Percentiles rank a stretch among this genome's conserved stretches.
Evolutionary conservation across 352 stramenopile species (phyloP).

Genomic region (Vaucheria bursata): DNA sequence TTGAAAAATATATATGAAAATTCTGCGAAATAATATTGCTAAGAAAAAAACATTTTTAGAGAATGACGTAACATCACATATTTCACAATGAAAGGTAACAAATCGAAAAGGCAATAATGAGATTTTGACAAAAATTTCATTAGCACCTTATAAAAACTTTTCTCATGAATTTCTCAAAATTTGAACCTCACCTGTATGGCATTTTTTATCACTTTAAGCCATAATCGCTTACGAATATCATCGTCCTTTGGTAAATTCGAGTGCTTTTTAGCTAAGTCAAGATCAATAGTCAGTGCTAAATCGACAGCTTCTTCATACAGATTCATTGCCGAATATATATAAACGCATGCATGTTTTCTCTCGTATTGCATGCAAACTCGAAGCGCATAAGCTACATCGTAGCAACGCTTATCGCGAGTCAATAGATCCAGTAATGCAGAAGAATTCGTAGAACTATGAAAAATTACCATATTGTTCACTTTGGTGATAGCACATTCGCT

Average conservation of each 20-base stretch:
- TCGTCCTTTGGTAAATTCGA: slow-evolving; percentile 63
- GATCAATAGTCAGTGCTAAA: slow-evolving; percentile 49
- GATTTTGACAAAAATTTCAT: slow-evolving; percentile 73
- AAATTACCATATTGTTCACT: background rate
- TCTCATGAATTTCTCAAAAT: no score
- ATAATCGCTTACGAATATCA: slow-evolving; percentile 71
- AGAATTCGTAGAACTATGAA: no score
- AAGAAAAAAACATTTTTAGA: no score
- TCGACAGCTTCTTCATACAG: slow-evolving; percentile 77
- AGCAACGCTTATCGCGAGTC: slow-evolving; percentile 24
- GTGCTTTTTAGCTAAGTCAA: slow-evolving; percentile 85
- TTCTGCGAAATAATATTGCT: no score
- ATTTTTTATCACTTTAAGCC: slow-evolving; percentile 81
- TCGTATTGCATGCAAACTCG: slow-evolving; percentile 79
- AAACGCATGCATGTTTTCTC: slow-evolving; percentile 80
- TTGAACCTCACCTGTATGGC: slow-evolving; percentile 73
- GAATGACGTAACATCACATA: no score
- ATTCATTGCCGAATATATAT: slow-evolving; percentile 84
- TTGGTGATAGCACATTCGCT: background rate
- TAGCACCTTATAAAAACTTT: slow-evolving; percentile 65
- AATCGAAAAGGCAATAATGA: slow-evolving; percentile 17
- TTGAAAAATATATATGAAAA: no score
- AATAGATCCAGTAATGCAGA: slow-evolving; percentile 26
- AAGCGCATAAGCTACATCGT: slow-evolving; percentile 78
- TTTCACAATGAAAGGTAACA: no score